phyloP scores from a whole-genome alignment of 2,329 filamentous ascomycete genomes.

The Verticillium zaregamsianum region DNA sequence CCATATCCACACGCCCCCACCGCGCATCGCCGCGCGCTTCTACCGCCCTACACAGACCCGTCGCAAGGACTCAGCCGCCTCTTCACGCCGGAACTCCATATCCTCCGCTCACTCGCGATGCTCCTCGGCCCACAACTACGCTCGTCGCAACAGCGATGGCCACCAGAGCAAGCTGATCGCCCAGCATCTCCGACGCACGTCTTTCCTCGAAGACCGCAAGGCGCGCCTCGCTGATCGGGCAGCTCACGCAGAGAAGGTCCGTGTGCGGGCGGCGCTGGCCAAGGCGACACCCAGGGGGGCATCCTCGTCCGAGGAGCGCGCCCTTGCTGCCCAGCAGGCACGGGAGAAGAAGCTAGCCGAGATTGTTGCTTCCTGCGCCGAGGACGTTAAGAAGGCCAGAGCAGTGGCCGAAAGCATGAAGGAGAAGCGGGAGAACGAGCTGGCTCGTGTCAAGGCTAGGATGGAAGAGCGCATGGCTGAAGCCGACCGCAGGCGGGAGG shows the following conservation, averaged over 20 bases:
- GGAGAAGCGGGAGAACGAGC: constrained; percentile 72
- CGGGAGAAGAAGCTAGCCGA: constrained; percentile 78
- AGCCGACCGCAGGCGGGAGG: constrained; percentile 66
- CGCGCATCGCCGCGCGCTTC: constrained; percentile 75
- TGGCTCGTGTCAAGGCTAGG: constrained; percentile 63
- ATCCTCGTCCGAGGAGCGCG: constrained; percentile 68
- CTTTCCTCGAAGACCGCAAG: constrained; percentile 76
- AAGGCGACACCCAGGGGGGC: constrained; percentile 64
- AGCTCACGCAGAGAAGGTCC: constrained; percentile 79
- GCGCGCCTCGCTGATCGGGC: constrained; percentile 75
- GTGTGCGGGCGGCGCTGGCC: constrained; percentile 67
- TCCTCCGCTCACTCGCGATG: constrained; percentile 71
- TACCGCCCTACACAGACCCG: constrained; percentile 63
- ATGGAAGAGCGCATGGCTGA: constrained; percentile 80
- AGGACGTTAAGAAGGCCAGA: constrained; percentile 79
- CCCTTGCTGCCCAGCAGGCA: constrained; percentile 71
- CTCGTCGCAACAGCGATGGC: constrained; percentile 38
- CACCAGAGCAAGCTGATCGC: constrained; percentile 74
- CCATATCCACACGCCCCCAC: constrained; percentile 57
- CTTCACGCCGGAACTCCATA: constrained; percentile 74
- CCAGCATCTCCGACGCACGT: constrained; percentile 73
- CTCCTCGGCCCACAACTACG: constrained; percentile 53
- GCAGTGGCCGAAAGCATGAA: constrained; percentile 79
- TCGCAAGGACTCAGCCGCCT: constrained; percentile 71
- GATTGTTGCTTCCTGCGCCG: constrained; percentile 75